phyloP scores from a whole-genome alignment of 1,284 basidiomycete genomes.

The Ceratobasidium sp. region DNA sequence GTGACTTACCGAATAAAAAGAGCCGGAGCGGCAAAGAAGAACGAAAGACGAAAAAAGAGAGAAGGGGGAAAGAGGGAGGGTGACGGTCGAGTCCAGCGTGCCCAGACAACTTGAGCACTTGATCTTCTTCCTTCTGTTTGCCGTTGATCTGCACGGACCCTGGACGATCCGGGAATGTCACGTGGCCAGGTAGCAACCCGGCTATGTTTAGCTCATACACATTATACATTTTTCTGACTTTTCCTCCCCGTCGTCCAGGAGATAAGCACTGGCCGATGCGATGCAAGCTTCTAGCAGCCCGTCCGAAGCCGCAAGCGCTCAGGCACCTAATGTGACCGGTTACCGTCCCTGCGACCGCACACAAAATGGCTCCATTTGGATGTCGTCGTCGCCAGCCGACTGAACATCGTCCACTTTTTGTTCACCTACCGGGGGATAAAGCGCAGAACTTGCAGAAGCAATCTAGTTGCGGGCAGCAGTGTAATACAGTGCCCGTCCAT shows the following conservation, averaged over 20 bases:
- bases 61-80: conserved; percentile 6
- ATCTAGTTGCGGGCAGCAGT: not conserved
- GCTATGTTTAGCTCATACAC: conserved; percentile 10
- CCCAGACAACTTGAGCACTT: conserved; percentile 3
- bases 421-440: not conserved
- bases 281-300: not conserved
- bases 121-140: not conserved
- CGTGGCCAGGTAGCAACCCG: not conserved
- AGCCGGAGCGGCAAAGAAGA: not conserved
- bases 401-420: not conserved
- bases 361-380: not conserved
- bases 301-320: not conserved
- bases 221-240: not conserved
- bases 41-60: conserved; percentile 10
- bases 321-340: not conserved
- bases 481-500: too few species aligned
- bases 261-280: conserved; percentile 2
- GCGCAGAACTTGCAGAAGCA: not conserved
- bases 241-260: not conserved
- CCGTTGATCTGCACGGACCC: conserved; percentile 1
- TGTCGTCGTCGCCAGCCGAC: not conserved
- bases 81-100: not conserved
- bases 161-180: not conserved
- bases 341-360: not conserved
- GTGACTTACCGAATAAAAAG: not conserved